These are phyloP conservation scores for Podila epicladia DNA, from an alignment of 192 early-diverging fungal species.

Conservation along the genomic window DNA sequence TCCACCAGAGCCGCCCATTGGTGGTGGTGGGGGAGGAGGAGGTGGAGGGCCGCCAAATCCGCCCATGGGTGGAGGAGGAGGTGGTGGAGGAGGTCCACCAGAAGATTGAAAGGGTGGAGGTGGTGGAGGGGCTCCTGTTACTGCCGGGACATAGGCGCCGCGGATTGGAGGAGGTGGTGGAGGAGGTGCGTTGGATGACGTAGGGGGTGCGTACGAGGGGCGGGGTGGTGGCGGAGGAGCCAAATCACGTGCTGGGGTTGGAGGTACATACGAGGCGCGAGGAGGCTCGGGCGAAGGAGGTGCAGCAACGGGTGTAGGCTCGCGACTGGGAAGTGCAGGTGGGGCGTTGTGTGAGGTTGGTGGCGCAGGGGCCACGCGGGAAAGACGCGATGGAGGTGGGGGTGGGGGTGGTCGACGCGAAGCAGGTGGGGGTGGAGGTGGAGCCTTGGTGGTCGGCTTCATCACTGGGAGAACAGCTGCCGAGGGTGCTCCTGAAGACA, in stretches of 20 bases:
- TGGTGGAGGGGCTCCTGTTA: conserved; percentile 36
- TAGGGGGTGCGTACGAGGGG: conserved; percentile 23
- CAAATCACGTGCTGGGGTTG: conserved; percentile 21
- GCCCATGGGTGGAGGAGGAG: conserved; percentile 50
- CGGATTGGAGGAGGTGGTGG: conserved; percentile 41
- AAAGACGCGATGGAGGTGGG: conserved; percentile 43
- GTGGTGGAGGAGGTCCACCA: conserved; percentile 14
- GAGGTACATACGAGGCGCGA: conserved; percentile 22
- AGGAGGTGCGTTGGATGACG: conserved; percentile 22
- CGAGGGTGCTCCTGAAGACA: conserved; percentile 29
- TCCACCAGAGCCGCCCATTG: too few species aligned
- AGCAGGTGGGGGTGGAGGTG: conserved; percentile 50
- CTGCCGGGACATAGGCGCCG: conserved; percentile 23
- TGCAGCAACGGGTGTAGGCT: conserved; percentile 28
- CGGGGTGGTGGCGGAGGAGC: conserved; percentile 40
- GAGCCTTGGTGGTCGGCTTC: conserved; percentile 43
- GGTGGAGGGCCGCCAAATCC: conserved; percentile 25
- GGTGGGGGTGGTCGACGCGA: conserved; percentile 49
- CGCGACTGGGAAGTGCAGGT: conserved; percentile 47
- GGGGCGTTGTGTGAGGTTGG: conserved; percentile 10
- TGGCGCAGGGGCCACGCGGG: conserved; percentile 31
- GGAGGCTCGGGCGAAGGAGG: conserved; percentile 39
- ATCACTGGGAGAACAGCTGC: conserved; percentile 31
- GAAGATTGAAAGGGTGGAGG: too few species aligned
- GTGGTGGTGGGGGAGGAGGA: conserved; percentile 42